phyloP scores from a whole-genome alignment of 2,329 filamentous ascomycete genomes.

The Tolypocladium cylindrosporum region DNA sequence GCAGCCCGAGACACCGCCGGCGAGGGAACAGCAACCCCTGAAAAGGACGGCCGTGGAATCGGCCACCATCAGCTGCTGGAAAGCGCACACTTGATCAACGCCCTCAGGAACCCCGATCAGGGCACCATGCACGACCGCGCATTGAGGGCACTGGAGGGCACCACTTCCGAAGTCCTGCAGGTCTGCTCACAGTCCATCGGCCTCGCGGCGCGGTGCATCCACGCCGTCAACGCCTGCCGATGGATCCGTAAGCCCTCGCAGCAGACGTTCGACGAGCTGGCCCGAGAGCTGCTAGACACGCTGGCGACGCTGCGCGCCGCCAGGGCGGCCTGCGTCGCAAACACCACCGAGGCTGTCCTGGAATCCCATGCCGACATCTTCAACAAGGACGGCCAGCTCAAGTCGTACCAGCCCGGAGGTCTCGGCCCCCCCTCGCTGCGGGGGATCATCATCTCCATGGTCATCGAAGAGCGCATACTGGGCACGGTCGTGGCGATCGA shows the following conservation, averaged over 20 bases:
- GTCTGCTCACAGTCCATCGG: slow-evolving; percentile 12
- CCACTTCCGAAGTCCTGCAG: slow-evolving; percentile 15
- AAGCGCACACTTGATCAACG: slow-evolving; percentile 21
- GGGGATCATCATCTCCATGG: slow-evolving; percentile 34
- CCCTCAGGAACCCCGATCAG: slow-evolving; percentile 26
- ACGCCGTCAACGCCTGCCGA: slow-evolving; percentile 17
- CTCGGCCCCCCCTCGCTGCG: slow-evolving; percentile 17
- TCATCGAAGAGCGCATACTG: slow-evolving; percentile 33
- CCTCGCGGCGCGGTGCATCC: slow-evolving; percentile 14
- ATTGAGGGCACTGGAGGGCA: slow-evolving; percentile 18
- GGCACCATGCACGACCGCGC: slow-evolving; percentile 20
- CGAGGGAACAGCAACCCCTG: not conserved
- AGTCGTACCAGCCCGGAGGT: slow-evolving; percentile 9
- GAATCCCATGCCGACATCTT: slow-evolving; percentile 29
- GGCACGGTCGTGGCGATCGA: slow-evolving; percentile 16
- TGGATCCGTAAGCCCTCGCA: slow-evolving; percentile 16
- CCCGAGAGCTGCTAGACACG: slow-evolving; percentile 9
- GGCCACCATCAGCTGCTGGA: slow-evolving; percentile 19
- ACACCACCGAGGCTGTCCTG: slow-evolving; percentile 30
- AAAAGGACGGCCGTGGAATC: slow-evolving; percentile 7
- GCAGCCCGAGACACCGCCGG: not conserved
- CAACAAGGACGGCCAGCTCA: slow-evolving; percentile 27
- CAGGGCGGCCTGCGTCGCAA: slow-evolving; percentile 13
- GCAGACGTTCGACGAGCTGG: slow-evolving; percentile 11
- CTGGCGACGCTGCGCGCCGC: slow-evolving; percentile 16